Evolutionary conservation across 2,329 filamentous ascomycete genomes (phyloP), one percentile per base, ranked within the genome.

Genomic region (Colletotrichum limetticola): DNA sequence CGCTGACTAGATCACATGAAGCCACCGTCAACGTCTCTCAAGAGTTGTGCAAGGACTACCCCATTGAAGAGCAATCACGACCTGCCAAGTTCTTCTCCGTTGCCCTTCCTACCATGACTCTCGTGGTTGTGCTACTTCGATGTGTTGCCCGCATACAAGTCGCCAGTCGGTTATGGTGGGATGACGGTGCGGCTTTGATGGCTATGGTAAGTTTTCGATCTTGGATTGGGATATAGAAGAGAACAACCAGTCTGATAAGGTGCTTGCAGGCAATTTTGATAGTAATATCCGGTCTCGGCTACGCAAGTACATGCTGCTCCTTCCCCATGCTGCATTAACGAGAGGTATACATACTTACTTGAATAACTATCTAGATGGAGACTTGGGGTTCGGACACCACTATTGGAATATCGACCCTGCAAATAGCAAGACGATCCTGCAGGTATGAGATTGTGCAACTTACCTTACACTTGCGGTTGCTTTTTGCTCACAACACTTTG

Each of bases 331-430:
- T 14, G 14, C 5, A 42, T 42, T 5, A 7, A 42, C 6, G 14
- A 42, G 14, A 42, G 37, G 37, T 19, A 14, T 42, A 16, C 5
- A 19, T 42, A 42, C 16, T 42, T 19, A 42, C 37, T 5, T 7
- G 5, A 62, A 4, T 0, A 11, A 2, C 2, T 4, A 0, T 1
- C 3, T 57, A 75, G 73, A 56, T 22, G 30, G 63, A 1, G 12
- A 59, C 9, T 24, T 77, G 16, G 76, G 76, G 2, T 78, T 78
- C 14, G 77, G 77, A 1, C 58, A 71, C 1, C 77, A 78, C 19
- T 77, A 75, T 58, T 78, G 76, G 77, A 71, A 78, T 59, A 60
- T 77, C 5, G 56, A 74, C 26, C 76, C 76, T 1, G 42, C 30
- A 4, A 74, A 66, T 0, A 64, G 53, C 3, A 69, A 70, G n/a